Evolutionary conservation across 2,329 filamentous ascomycete species (phyloP).

Genomic region (Aspergillus sp.): DNA sequence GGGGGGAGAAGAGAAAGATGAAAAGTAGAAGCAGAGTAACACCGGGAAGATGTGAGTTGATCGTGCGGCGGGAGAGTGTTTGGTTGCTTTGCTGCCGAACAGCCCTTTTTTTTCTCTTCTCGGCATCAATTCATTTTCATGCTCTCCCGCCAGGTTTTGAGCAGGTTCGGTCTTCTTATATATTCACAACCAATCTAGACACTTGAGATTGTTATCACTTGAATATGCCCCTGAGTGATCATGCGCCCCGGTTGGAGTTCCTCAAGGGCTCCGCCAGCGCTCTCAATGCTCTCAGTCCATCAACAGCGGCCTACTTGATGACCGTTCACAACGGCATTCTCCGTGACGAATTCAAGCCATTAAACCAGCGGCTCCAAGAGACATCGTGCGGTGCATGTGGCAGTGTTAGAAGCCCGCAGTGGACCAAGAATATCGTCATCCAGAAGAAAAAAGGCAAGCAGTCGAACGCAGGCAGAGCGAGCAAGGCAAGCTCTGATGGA

Average conservation of each 20-base stretch:
- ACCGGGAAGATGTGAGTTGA: not conserved
- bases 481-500: conserved; percentile 19
- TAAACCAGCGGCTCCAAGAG: conserved; percentile 36
- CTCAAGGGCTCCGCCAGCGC: conserved; percentile 40
- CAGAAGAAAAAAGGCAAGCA: conserved; percentile 23
- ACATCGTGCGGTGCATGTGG: conserved; percentile 46
- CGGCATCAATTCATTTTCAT: not conserved
- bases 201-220: not conserved
- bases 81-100: conserved; percentile 5
- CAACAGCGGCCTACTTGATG: conserved; percentile 46
- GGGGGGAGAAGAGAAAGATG: not conserved
- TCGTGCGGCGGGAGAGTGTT: not conserved
- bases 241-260: conserved; percentile 36
- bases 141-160: too few relatives aligned
- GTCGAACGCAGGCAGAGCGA: conserved; percentile 11
- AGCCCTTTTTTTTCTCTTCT: not conserved
- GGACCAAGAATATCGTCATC: conserved; percentile 33
- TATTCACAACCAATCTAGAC: not conserved
- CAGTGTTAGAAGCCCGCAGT: conserved; percentile 34
- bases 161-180: too few relatives aligned
- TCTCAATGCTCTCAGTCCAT: conserved; percentile 36
- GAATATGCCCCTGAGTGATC: conserved; percentile 27
- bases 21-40: not conserved
- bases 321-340: conserved; percentile 40
- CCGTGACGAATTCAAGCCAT: conserved; percentile 35